Base-by-base conservation (phyloP, 257 asterid species). In the Penstemon barbatus region DNA sequence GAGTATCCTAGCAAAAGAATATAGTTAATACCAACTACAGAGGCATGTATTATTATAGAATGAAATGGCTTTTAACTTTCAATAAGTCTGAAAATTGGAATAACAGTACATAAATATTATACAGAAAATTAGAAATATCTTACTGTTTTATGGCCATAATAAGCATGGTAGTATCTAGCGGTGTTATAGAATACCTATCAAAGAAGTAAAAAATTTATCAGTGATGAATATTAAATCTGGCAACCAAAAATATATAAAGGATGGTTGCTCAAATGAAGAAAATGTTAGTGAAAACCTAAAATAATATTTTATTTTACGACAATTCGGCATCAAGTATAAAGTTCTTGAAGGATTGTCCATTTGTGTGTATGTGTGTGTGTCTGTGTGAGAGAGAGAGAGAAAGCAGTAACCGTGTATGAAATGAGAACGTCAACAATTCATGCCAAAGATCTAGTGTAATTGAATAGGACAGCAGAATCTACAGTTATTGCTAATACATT, bases 81-180 rank as follows among this genome's bases (percentile, higher is more conserved):
- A 40, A 41, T 25, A 25, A 25, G 33, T 25, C 33, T 25, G 33
- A 25, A 25, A 25, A 25, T 25, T 25, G 33, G 33, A 25, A 25
- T 25, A 25, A 25, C 33, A 25, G 33, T 25, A 25, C 33, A 25
- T 25, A 25, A 25, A 1, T 25, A 25, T 25, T 25, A 25, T 25
- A 15, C 33, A 25, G 33, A 25, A 25, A 25, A 25, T 25, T 25
- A 62, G 56, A 52, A 66, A 71, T 40, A 69, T 62, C 97, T 84
- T 74, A 88, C 99, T 63, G 97, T 94, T 78, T 89, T 94, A 76
- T 94, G 96, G 76, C 97, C 97, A 69, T 94, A 91, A 81, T 90
- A 91, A 75, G 99, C 99, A 71, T 72, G 96, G 79, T 94, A 25
- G 33, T 25, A 94, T 46, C 96, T 78, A 57, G 99, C 99, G 41